Evolutionary conservation across 495 filamentous ascomycete species (phyloP).

Genomic region (Penicillium verhagenii): DNA sequence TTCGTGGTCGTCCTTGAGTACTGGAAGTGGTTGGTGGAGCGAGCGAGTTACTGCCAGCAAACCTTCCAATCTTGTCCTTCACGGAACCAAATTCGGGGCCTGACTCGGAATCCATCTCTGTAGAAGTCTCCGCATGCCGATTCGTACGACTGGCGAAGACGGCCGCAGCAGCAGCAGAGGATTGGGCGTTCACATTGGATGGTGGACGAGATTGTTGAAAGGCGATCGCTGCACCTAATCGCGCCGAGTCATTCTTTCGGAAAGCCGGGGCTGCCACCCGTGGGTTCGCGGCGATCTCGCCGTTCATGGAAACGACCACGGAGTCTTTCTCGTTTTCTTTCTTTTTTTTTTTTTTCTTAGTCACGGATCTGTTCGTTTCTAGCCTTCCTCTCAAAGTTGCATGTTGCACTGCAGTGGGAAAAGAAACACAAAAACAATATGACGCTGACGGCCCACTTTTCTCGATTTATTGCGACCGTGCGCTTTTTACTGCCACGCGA

Average conservation of each 20-base stretch:
- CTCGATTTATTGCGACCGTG: not conserved
- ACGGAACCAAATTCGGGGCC: conserved; percentile 41
- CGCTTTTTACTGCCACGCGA: not conserved
- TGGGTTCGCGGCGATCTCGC: conserved; percentile 33
- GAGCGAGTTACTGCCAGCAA: conserved; percentile 27
- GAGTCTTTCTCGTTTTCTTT: too few species aligned
- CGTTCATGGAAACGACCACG: conserved; percentile 30
- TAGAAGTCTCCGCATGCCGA: conserved; percentile 18
- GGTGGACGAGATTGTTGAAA: conserved; percentile 27
- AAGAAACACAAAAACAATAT: not conserved
- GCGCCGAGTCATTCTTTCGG: conserved; percentile 27
- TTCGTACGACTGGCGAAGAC: conserved; percentile 21
- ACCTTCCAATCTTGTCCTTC: conserved; percentile 42
- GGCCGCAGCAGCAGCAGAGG: conserved; percentile 12
- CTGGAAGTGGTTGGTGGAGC: conserved; percentile 4
- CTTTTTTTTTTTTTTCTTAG: too few species aligned
- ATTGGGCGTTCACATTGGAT: conserved; percentile 17
- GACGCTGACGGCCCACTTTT: conserved; percentile 6
- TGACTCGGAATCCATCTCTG: conserved; percentile 21
- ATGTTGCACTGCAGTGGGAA: conserved; percentile 11
- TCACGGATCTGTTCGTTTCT: not conserved
- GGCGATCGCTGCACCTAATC: conserved; percentile 41
- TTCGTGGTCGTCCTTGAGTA: conserved; percentile 10
- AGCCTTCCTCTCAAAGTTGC: not conserved
- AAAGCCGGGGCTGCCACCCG: conserved; percentile 27